Base-by-base conservation (phyloP, 2,329 filamentous ascomycete genomes). In the Fusarium circinatum region DNA sequence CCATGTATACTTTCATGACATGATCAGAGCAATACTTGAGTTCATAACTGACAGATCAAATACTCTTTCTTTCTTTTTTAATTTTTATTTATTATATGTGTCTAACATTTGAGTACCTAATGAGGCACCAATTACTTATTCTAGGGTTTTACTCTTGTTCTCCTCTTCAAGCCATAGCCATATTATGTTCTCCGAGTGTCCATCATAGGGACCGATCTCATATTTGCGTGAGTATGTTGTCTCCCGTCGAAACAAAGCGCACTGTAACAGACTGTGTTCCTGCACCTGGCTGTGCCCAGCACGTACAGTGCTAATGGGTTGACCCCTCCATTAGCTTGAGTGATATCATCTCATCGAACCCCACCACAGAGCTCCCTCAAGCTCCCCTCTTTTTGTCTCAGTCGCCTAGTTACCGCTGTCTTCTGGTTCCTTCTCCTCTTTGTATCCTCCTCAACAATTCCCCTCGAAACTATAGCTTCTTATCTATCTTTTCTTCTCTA, bases 321-420 rank as follows among this genome's bases (percentile, higher is more conserved):
- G 49, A 32, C 78, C 76, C 78, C 76, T 78, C 75, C 76, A 78
- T 73, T 75, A 71, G 67, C 73, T 76, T 48, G 41, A 73, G 76
- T 78, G 78, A 79, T 78, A 78, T 76, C 76, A 76, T 77, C 61
- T 65, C 74, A 58, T 63, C 60, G 59, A 69, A 77, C 73, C 66
- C 72, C 67, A 78, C 76, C 67, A 68, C 70, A 56, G 65, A 79
- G 78, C 78, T 79, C 68, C 74, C 71, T 70, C 71, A 73, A 80
- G 78, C 78, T 80, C 75, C 75, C 70, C 70, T 74, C 73, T 75
- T 72, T 73, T 71, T 74, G 62, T 75, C 60, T 70, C 61, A 60
- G 65, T 61, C 59, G 47, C 49, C 72, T 61, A 34, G 32, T 34
- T 34, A 65, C 59, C 57, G 47, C 52, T 59, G 52, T 39, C 63